Evolutionary conservation across 306 rosid genomes (phyloP), one percentile per base, ranked within the genome.

Genomic region (Vigna unguiculata): DNA sequence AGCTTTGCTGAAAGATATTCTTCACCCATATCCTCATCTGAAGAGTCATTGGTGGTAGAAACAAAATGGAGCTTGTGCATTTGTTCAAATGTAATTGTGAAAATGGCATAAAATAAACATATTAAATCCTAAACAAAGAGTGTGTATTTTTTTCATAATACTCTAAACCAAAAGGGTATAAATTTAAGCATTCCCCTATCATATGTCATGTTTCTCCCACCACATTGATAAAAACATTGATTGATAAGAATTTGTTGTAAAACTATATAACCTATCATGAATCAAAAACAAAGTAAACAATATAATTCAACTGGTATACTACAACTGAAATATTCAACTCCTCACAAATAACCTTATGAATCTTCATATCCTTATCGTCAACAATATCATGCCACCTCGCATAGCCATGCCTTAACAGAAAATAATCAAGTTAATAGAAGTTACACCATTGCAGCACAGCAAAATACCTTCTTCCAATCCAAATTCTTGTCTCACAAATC

Each of bases 321-420:
- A 87, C 64, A 65, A 88, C 2, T 32, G 97, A 92, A 79, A 95
- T 97, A 87, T 89, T 92, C 92, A 90, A 86, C 95, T n/a, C n/a
- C n/a, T n/a, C n/a, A n/a, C n/a, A n/a, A n/a, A n/a, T n/a, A n/a
- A n/a, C n/a, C n/a, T n/a, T 95, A 97, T 78, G 86, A 88, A 95
- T 86, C 87, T 82, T 87, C 82, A 95, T 85, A 80, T 88, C 93
- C 82, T 87, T 88, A 84, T 95, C 98, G 74, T 90, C 92, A 76
- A 92, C 80, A 75, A 95, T 95, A 45, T 96, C 94, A 83, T 90
- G 93, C 98, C 98, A 95, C 90, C 96, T 90, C 78, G 97, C 98
- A 78, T 95, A 95, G 48, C 98, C 97, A 83, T 95, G 98, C 90
- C 98, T 95, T 72, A 13, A 64, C 19, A 47, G 71, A 60, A 74